phyloP scores from a whole-genome alignment of 2,329 filamentous ascomycete species.

The Lasiodiplodia hormozganensis region DNA sequence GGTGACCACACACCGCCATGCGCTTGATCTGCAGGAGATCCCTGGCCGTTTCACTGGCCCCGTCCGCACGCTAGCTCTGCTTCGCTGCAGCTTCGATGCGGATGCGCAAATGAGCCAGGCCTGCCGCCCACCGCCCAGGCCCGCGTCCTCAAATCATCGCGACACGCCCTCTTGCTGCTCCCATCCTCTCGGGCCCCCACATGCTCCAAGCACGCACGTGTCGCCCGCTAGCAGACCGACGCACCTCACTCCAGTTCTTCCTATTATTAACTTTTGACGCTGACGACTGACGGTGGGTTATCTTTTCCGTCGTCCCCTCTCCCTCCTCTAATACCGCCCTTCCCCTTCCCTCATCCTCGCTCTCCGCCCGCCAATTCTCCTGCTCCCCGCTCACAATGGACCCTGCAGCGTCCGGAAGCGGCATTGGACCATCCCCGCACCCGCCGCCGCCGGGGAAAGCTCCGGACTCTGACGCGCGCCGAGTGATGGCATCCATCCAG shows the following conservation, averaged over 20 bases:
- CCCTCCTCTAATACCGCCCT: background rate
- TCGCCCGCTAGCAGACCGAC: conserved; percentile 5
- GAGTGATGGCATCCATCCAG: conserved; percentile 56
- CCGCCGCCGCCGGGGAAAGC: background rate
- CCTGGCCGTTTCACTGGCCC: conserved; percentile 25
- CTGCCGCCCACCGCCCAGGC: background rate
- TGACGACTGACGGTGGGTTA: background rate
- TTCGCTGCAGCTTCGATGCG: conserved; percentile 16
- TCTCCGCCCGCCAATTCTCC: background rate
- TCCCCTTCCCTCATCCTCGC: background rate
- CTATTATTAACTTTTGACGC: conserved; percentile 15
- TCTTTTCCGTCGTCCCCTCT: background rate
- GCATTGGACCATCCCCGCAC: background rate
- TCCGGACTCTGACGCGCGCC: background rate
- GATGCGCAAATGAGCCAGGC: conserved; percentile 1
- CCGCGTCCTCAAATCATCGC: conserved; percentile 15
- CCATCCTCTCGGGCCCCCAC: conserved; percentile 21
- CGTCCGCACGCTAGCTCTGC: conserved; percentile 18
- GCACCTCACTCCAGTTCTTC: conserved; percentile 1
- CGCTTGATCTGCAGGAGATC: conserved; percentile 28
- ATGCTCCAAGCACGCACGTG: conserved; percentile 22
- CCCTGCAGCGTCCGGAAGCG: background rate
- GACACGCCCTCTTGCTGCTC: conserved; percentile 7
- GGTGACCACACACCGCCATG: conserved; percentile 4
- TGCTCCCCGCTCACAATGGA: conserved; percentile 8